Conservation (phyloP, 305 asterid species). For the Fraxinus paxiana region DNA sequence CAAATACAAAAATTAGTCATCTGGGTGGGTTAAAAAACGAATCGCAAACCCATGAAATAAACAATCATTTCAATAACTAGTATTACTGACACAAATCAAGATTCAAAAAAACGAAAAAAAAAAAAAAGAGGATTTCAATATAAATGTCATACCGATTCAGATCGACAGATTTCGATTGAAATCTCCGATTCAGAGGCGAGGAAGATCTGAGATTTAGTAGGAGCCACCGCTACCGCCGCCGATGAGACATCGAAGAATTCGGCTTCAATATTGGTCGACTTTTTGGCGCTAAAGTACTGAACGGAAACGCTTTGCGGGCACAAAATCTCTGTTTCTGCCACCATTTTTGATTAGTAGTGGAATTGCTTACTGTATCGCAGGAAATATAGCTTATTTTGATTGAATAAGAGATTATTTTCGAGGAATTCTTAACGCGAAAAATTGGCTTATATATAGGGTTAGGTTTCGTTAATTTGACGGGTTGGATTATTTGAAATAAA, state of each 20-base stretch:
- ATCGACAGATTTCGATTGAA: conserved; percentile 37
- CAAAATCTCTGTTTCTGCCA: conserved; percentile 44
- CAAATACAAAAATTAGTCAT: not conserved
- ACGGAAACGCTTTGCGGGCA: conserved; percentile 38
- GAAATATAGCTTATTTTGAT: not conserved
- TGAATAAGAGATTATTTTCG: not conserved
- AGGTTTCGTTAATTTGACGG: not conserved
- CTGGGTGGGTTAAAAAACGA: not conserved
- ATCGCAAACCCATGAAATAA: not conserved
- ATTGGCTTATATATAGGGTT: not conserved
- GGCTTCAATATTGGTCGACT: conserved; percentile 14
- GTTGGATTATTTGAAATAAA: not conserved
- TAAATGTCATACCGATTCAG: conserved; percentile 39
- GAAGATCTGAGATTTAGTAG: conserved; percentile 9
- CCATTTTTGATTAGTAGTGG: conserved; percentile 29
- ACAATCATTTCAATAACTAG: conserved; percentile 3
- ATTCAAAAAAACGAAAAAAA: not conserved
- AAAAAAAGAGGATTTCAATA: not conserved
- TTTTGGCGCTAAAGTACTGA: conserved; percentile 36
- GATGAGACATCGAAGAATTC: conserved; percentile 29
- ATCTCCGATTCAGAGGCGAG: conserved; percentile 15
- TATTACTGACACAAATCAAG: not conserved
- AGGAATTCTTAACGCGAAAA: not conserved
- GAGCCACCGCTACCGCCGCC: not conserved
- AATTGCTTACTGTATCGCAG: not conserved